Conservation (phyloP, 2,329 filamentous ascomycete species). For the Claviceps monticola region DNA sequence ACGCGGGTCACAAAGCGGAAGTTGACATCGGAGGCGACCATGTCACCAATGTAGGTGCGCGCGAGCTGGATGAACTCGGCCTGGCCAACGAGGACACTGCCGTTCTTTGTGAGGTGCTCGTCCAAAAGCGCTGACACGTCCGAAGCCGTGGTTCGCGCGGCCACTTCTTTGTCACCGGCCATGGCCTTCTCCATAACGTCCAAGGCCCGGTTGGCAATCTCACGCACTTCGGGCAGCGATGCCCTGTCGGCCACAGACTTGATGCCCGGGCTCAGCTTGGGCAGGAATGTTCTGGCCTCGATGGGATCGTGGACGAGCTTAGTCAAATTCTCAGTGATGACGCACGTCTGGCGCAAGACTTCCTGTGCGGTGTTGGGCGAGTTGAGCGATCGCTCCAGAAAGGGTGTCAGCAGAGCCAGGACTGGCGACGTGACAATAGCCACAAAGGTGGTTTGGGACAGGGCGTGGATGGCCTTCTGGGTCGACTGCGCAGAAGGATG, state of each 20-base stretch:
- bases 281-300: conserved; percentile 87
- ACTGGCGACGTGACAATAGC: conserved; percentile 92
- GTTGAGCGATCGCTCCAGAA: conserved; percentile 88
- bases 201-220: conserved; percentile 70
- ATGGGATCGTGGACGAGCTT: conserved; percentile 93
- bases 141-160: conserved; percentile 54
- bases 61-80: conserved; percentile 50
- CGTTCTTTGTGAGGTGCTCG: conserved; percentile 57
- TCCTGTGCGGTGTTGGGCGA: conserved; percentile 84
- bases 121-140: conserved; percentile 67
- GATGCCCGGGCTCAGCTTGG: conserved; percentile 87
- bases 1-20: conserved; percentile 67
- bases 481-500: conserved; percentile 77
- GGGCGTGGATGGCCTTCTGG: conserved; percentile 90
- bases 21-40: conserved; percentile 82
- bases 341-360: conserved; percentile 85
- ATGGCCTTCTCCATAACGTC: conserved; percentile 89
- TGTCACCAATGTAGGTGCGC: conserved; percentile 63
- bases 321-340: conserved; percentile 95
- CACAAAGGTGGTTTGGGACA: conserved; percentile 97
- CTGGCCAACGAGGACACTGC: conserved; percentile 46
- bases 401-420: conserved; percentile 81
- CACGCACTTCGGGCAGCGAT: conserved; percentile 86
- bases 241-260: conserved; percentile 77
- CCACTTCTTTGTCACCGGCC: conserved; percentile 51